Evolutionary conservation across 768 basidiomycete genomes (phyloP), one percentile per base, ranked within the genome.

Genomic region (Suillus ampliporus): DNA sequence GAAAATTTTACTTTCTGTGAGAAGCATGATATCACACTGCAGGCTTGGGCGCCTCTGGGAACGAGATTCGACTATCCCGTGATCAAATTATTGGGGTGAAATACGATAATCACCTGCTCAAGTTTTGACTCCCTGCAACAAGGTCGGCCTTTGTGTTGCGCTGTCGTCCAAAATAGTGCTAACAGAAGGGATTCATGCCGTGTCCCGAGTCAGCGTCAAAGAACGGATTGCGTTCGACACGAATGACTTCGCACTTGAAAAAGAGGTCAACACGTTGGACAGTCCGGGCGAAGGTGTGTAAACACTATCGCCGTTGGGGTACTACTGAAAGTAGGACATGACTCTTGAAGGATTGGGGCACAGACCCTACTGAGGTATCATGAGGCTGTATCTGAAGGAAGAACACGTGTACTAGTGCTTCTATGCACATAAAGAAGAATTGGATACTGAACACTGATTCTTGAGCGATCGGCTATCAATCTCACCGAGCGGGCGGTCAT

Each of bases 111-210:
- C 70, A 78, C 77, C 83, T n/a, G 80, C 87, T 68, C 83, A 85
- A 67, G 77, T 93, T 53, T 77, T 91, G 43, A 77, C 34, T 88
- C 86, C 13, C 74, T 95, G n/a, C 90, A 95, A 73, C n/a, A 89
- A 90, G 80, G 91, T 87, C 64, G 40, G 72, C 41, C 41, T 21
- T 60, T 57, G 62, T 40, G 51, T 6, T 21, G 34, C n/a, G n/a
- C n/a, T 51, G 48, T 53, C 63, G 34, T 51, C 52, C 38, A 10
- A 31, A 31, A 6, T n/a, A 31, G 31, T 56, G 21, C n/a, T 28
- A 48, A 37, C 23, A 41, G 17, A 57, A 59, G 71, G 60, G 57
- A 31, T 90, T 80, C 67, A 77, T 89, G 35, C 86, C 88, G 2
- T 76, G 92, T 0, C 89, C 90, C 5, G 91, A 91, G 72, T 87